phyloP scores from a whole-genome alignment of 768 basidiomycete genomes.

The Pseudohyphozyma bogoriensis region DNA sequence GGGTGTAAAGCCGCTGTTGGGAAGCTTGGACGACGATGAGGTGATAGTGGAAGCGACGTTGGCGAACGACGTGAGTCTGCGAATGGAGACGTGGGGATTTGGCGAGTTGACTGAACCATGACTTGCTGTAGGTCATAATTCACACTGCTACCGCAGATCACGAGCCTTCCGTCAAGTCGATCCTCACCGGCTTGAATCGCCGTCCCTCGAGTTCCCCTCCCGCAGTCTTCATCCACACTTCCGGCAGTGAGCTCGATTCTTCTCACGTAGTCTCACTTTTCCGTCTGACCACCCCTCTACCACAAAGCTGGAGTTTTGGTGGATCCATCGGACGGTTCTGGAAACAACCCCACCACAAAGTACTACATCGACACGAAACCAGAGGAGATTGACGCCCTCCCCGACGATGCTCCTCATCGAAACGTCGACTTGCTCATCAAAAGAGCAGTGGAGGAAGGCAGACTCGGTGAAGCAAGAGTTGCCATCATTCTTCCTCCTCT shows the following conservation, averaged over 20 bases:
- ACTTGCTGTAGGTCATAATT: slow-evolving; percentile 11
- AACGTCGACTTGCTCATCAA: slow-evolving; percentile 23
- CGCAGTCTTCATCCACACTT: slow-evolving; percentile 25
- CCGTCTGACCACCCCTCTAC: too few species aligned
- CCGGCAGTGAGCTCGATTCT: slow-evolving; percentile 7
- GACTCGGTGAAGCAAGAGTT: slow-evolving; percentile 13
- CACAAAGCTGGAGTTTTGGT: background rate
- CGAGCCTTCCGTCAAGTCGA: slow-evolving; percentile 19
- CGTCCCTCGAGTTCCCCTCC: background rate
- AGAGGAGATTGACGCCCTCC: slow-evolving; percentile 8
- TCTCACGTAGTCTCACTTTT: too few species aligned
- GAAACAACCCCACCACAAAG: slow-evolving; percentile 3
- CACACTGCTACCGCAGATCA: slow-evolving; percentile 25
- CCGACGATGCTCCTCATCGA: slow-evolving; percentile 15
- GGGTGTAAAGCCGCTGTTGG: slow-evolving; percentile 14
- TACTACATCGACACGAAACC: slow-evolving; percentile 16
- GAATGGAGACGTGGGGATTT: too few species aligned
- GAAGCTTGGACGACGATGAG: slow-evolving; percentile 7
- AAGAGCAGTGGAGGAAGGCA: slow-evolving; percentile 6
- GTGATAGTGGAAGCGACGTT: slow-evolving; percentile 10
- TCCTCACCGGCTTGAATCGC: slow-evolving; percentile 15
- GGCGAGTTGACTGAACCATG: too few species aligned
- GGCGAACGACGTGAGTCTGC: slow-evolving; percentile 12
- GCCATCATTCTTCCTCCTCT: slow-evolving; percentile 14
- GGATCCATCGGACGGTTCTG: background rate